These are phyloP conservation scores for Maudiozyma turicensis DNA, from an alignment of 805 yeast genomes.

Conservation along the genomic window DNA sequence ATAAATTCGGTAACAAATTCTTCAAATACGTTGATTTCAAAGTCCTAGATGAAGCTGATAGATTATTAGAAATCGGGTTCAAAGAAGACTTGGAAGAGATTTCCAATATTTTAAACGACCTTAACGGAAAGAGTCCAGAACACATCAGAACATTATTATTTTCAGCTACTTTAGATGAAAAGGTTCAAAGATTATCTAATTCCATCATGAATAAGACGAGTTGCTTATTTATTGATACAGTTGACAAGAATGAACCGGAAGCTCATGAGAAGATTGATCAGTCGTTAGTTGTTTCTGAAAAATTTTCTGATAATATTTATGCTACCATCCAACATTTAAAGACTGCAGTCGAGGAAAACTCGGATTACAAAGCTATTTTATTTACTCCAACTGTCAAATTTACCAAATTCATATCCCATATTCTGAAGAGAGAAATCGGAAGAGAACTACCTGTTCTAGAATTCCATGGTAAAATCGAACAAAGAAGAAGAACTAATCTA, in stretches of 20 bases:
- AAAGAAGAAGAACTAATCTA: constrained; percentile 52
- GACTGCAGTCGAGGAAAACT: constrained; percentile 29
- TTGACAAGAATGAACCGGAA: constrained; percentile 62
- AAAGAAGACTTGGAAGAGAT: constrained; percentile 53
- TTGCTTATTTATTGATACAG: constrained; percentile 61
- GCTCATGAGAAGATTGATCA: constrained; percentile 73
- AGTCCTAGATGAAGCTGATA: constrained; percentile 88
- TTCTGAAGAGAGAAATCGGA: constrained; percentile 30
- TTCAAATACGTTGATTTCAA: constrained; percentile 51
- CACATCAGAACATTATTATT: constrained; percentile 61
- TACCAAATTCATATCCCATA: constrained; percentile 46
- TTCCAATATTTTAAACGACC: constrained; percentile 36
- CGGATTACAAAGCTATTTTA: constrained; percentile 64
- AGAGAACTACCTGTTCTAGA: constrained; percentile 27
- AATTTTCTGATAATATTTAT: constrained; percentile 48
- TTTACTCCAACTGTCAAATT: constrained; percentile 72
- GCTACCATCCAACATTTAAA: constrained; percentile 47
- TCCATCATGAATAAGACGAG: constrained; percentile 42
- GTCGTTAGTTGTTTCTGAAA: constrained; percentile 43
- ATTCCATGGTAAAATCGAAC: constrained; percentile 71
- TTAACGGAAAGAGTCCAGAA: constrained; percentile 24
- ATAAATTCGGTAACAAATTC: constrained; percentile 33
- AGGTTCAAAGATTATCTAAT: constrained; percentile 57
- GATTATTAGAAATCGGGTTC: constrained; percentile 75
- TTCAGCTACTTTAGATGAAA: constrained; percentile 77